Evolutionary conservation across 495 filamentous ascomycete genomes (phyloP).

Genomic region (Penicillium pulvis): DNA sequence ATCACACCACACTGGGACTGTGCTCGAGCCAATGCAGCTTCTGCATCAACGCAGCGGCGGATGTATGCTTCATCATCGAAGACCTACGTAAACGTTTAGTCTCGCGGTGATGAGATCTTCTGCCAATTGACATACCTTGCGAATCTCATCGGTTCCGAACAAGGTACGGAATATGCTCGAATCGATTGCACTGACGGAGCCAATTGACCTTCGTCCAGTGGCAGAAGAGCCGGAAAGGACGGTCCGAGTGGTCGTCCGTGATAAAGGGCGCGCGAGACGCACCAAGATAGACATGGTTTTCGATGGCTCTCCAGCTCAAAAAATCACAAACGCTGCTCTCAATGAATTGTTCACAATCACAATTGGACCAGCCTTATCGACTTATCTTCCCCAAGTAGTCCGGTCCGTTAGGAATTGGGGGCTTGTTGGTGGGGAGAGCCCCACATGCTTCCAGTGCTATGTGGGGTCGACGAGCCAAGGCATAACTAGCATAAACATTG

Average conservation of each 20-base stretch:
- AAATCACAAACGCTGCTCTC: not conserved
- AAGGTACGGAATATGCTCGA: slow-evolving; percentile 51
- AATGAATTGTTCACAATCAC: not conserved
- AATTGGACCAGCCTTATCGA: not conserved
- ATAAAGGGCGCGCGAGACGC: not conserved
- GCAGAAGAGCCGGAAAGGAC: slow-evolving; percentile 3
- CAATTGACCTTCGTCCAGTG: slow-evolving; percentile 18
- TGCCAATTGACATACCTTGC: slow-evolving; percentile 31
- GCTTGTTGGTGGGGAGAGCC: not conserved
- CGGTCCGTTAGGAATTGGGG: not conserved
- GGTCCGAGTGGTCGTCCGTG: not conserved
- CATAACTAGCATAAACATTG: no score
- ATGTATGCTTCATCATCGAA: slow-evolving; percentile 24
- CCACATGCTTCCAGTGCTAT: not conserved
- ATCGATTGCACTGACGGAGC: slow-evolving; percentile 50
- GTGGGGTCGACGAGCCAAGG: not conserved
- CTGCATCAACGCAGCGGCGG: slow-evolving; percentile 18
- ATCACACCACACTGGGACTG: slow-evolving; percentile 44
- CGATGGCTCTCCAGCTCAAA: not conserved
- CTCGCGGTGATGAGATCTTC: not conserved
- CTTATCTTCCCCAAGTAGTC: not conserved
- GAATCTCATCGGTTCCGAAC: slow-evolving; percentile 54
- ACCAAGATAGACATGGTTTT: not conserved
- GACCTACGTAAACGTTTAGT: not conserved
- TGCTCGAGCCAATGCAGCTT: slow-evolving; percentile 48